A percentile compares a stretch with the other conserved stretches of the same genome.
phyloP scores from a whole-genome alignment of 1,284 basidiomycete genomes.

The Trichosporon sp. region DNA sequence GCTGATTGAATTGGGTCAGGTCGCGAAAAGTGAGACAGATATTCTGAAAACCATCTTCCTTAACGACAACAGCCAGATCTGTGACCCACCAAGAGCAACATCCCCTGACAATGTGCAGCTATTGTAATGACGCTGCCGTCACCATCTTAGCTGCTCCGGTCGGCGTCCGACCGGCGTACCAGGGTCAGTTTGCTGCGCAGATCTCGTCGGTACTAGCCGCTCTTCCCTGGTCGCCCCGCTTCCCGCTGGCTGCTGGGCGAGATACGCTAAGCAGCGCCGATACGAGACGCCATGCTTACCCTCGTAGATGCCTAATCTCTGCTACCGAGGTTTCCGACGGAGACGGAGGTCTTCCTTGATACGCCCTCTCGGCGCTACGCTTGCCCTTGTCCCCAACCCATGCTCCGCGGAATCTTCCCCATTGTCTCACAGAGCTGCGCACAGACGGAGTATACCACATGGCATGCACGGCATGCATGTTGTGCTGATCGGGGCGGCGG shows the following conservation, averaged over 20 bases:
- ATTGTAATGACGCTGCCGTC: not conserved
- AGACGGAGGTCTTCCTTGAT: no score
- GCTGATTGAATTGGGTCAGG: not conserved
- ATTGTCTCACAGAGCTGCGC: not conserved
- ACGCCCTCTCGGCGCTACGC: no score
- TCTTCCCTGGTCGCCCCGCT: not conserved
- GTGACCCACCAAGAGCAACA: no score
- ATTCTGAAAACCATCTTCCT: not conserved
- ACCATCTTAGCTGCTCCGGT: not conserved
- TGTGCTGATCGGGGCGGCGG: not conserved
- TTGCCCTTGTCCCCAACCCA: not conserved
- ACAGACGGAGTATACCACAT: not conserved
- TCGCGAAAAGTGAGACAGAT: not conserved
- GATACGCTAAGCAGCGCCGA: no score
- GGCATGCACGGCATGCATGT: not conserved
- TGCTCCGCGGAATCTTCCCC: not conserved
- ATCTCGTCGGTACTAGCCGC: not conserved
- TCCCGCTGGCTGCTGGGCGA: no score
- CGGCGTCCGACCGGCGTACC: not conserved
- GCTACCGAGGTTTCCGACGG: no score
- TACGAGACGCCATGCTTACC: no score
- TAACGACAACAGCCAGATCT: no score
- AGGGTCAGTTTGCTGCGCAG: not conserved
- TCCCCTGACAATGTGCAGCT: no score
- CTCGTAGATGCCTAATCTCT: no score